Percentiles rank a stretch among this genome's conserved stretches.
These are phyloP conservation scores for Coemansia nantahalensis DNA, from an alignment of 192 early-diverging fungal genomes.

Conservation along the genomic window DNA sequence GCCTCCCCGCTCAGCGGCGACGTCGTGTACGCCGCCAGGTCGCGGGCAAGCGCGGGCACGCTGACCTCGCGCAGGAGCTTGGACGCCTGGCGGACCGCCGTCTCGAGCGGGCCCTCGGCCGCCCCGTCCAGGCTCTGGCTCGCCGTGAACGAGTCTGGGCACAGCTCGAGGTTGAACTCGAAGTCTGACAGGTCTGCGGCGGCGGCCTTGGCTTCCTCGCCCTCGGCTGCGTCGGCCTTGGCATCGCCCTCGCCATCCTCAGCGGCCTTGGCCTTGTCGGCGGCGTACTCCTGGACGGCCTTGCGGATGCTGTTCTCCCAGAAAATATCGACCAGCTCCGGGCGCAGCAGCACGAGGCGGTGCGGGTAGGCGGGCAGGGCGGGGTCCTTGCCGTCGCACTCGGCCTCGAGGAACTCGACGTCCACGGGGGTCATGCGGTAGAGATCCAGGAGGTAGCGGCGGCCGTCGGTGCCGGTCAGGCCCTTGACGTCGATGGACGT, in stretches of 20 bases:
- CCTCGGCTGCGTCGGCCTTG: constrained; percentile 3
- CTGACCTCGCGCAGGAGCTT: constrained; percentile 71
- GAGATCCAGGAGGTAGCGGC: constrained; percentile 90
- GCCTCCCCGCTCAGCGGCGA: constrained; percentile 75
- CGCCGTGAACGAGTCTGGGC: constrained; percentile 60
- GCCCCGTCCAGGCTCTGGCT: constrained; percentile 34
- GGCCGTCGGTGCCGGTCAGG: constrained; percentile 84
- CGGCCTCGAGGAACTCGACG: constrained; percentile 79
- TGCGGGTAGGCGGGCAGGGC: constrained; percentile 79
- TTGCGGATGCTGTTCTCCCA: constrained; percentile 79
- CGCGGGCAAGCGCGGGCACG: constrained; percentile 59
- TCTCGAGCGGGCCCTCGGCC: constrained; percentile 49
- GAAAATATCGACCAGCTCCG: constrained; percentile 81
- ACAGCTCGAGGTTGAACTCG: constrained; percentile 57
- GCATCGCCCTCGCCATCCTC: constrained; percentile 6
- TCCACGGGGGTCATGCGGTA: constrained; percentile 91
- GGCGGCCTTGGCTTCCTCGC: constrained; percentile 1
- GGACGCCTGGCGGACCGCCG: constrained; percentile 70
- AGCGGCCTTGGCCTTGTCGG: constrained; percentile 37
- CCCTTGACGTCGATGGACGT: constrained; percentile 93
- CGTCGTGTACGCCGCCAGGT: constrained; percentile 61
- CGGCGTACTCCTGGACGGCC: constrained; percentile 46
- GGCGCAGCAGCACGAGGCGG: constrained; percentile 76
- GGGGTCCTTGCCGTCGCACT: constrained; percentile 54
- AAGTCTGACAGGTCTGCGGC: constrained; percentile 33